Evolutionary conservation across 1,284 basidiomycete species (phyloP), one percentile per base, ranked within the genome.

Genomic region (Apiotrichum veenhuisii): DNA sequence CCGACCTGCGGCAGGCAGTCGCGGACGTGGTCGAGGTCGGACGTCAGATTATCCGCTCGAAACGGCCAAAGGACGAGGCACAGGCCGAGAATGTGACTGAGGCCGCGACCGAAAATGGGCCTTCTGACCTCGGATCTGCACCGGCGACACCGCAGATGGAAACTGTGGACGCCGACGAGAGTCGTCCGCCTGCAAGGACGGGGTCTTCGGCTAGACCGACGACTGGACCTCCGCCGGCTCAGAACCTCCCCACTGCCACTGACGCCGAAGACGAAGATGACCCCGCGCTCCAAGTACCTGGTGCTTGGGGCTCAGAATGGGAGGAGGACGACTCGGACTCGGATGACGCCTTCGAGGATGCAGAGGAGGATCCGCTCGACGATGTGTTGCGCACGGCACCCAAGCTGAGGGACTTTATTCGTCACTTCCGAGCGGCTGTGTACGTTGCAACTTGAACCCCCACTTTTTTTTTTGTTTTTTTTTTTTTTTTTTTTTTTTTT

Each of bases 1-100:
- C 50, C 2, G 49, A 57, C n/a, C 27, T 61, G 23, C 52, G 59
- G 1, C 45, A 33, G 12, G 59, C 55, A 0, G 17, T 54, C 2
- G 17, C 27, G 0, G 48, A 55, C 10, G 17, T 60, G 11, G 8
- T 56, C 11, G 47, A 30, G 1, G 23, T 41, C 8, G 50, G 11
- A 11, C 45, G 54, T 11, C 40, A 36, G 14, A 47, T 46, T 36
- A 33, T 50, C 12, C 42, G 22, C 25, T 22, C 15, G 20, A 26
- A 33, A 18, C 46, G 17, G 25, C 26, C 20, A 3, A 26, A 34
- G 27, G 27, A 54, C 22, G 44, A 18, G 20, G 33, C n/a, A 10
- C 2, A 22, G 7, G 34, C 40, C 7, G 40, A 41, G n/a, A 10
- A n/a, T 14, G n/a, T n/a, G 1, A 22, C n/a, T 9, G 40, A 41